Conservation (phyloP, 257 asterid genomes). For the Ballota nigra region DNA sequence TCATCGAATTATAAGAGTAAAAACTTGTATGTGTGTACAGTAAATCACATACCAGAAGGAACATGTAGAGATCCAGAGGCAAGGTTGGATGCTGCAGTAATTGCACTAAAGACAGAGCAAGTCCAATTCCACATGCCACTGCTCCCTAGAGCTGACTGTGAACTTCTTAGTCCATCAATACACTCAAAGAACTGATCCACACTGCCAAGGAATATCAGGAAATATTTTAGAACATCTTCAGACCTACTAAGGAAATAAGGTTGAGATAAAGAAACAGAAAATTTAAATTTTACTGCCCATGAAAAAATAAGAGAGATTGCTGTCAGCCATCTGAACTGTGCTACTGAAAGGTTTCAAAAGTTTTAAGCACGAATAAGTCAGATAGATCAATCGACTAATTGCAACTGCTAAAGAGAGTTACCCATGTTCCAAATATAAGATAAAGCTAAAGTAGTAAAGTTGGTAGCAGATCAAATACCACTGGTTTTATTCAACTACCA, state of each 20-base stretch:
- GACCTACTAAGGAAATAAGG: conserved; percentile 1
- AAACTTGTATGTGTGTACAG: neutral
- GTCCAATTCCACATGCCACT: conserved; percentile 99
- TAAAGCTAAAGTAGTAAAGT: conserved; percentile 12
- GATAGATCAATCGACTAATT: neutral
- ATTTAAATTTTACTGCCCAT: neutral
- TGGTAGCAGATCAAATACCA: conserved; percentile 13
- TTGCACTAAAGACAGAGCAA: conserved; percentile 84
- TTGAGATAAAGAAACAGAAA: neutral
- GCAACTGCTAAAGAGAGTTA: conserved; percentile 20
- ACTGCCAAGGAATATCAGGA: conserved; percentile 47
- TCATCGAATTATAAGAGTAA: neutral
- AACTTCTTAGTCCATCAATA: conserved; percentile 85
- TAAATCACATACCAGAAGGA: conserved; percentile 62
- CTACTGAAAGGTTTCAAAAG: neutral
- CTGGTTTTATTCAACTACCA: conserved; percentile 14
- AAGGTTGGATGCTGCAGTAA: conserved; percentile 95
- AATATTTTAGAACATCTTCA: conserved; percentile 23
- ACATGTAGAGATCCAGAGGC: conserved; percentile 87
- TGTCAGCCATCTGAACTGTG: conserved; percentile 12
- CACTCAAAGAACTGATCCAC: conserved; percentile 98
- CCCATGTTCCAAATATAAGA: neutral
- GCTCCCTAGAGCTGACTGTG: conserved; percentile 91
- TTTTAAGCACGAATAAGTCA: conserved; percentile 1
- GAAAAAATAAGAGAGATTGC: conserved; percentile 13